Conservation (phyloP, 2,329 filamentous ascomycete genomes). For the Diaporthe destruens region DNA sequence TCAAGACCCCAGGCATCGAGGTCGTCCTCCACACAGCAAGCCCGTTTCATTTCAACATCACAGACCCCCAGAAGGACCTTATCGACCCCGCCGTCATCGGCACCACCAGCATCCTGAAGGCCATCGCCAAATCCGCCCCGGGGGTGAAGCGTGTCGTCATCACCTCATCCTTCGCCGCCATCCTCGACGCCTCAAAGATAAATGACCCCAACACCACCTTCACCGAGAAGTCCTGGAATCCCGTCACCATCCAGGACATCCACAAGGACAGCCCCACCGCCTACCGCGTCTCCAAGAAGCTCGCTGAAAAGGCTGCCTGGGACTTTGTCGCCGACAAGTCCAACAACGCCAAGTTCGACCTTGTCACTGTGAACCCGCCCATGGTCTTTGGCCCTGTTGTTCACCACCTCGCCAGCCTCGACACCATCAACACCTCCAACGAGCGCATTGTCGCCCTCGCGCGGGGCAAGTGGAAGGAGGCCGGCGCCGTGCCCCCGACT, state of each 20-base stretch:
- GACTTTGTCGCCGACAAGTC: constrained; percentile 57
- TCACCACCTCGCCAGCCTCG: constrained; percentile 60
- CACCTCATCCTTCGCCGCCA: constrained; percentile 68
- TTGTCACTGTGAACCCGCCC: constrained; percentile 68
- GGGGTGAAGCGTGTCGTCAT: constrained; percentile 78
- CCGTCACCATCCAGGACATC: constrained; percentile 61
- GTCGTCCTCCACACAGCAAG: constrained; percentile 72
- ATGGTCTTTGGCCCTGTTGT: constrained; percentile 67
- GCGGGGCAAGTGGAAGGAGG: constrained; percentile 61
- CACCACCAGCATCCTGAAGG: constrained; percentile 77
- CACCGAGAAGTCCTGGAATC: constrained; percentile 66
- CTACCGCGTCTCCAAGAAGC: constrained; percentile 67
- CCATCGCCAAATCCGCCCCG: constrained; percentile 70
- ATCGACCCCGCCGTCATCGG: constrained; percentile 70
- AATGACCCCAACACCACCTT: constrained; percentile 56
- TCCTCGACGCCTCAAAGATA: constrained; percentile 56
- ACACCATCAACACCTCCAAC: constrained; percentile 67
- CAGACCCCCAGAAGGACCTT: constrained; percentile 65
- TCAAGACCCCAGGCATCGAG: constrained; percentile 62
- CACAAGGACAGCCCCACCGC: constrained; percentile 55
- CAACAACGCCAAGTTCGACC: constrained; percentile 60
- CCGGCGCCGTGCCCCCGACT: constrained; percentile 54
- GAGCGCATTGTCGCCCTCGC: constrained; percentile 63
- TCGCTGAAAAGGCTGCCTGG: constrained; percentile 66
- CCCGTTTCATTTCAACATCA: constrained; percentile 68